Percentiles rank a stretch among this genome's conserved stretches.
phyloP scores from a whole-genome alignment of 257 asterid genomes.

The Petrea volubilis region DNA sequence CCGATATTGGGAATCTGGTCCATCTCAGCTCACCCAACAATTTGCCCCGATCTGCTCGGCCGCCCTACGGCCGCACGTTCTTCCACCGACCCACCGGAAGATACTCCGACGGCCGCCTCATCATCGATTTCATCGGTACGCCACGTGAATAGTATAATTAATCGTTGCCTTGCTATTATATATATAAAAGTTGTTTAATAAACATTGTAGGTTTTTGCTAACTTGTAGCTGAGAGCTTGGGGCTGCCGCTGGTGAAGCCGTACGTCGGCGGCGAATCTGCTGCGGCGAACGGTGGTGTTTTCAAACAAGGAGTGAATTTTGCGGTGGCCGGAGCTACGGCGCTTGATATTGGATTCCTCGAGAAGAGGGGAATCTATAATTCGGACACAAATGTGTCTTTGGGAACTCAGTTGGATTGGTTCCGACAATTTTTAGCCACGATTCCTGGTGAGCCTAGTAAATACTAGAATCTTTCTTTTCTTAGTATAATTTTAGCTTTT shows the following conservation, averaged over 20 bases:
- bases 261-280: too few relatives aligned
- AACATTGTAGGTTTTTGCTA: neutral
- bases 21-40: slow-evolving; percentile 9
- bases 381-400: slow-evolving; percentile 39
- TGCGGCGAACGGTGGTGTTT: neutral
- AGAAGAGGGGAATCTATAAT: slow-evolving; percentile 32
- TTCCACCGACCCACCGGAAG: slow-evolving; percentile 61
- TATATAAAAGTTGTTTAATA: neutral
- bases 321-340: slow-evolving; percentile 59
- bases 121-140: slow-evolving; percentile 60
- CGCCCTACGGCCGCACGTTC: slow-evolving; percentile 57
- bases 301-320: slow-evolving; percentile 47
- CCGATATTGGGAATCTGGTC: slow-evolving; percentile 54
- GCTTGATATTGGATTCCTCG: slow-evolving; percentile 31
- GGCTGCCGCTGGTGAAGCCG: slow-evolving; percentile 42
- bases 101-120: slow-evolving; percentile 58
- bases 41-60: slow-evolving; percentile 9
- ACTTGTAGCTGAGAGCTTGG: slow-evolving; percentile 46
- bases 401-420: slow-evolving; percentile 47
- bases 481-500: too few relatives aligned
- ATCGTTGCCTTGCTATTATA: too few relatives aligned
- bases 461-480: too few relatives aligned
- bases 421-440: slow-evolving; percentile 36
- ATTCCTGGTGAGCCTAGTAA: slow-evolving; percentile 46
- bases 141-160: too few relatives aligned